Conservation (phyloP, 1,284 basidiomycete genomes). For the Cutaneotrichosporon cutaneum region DNA sequence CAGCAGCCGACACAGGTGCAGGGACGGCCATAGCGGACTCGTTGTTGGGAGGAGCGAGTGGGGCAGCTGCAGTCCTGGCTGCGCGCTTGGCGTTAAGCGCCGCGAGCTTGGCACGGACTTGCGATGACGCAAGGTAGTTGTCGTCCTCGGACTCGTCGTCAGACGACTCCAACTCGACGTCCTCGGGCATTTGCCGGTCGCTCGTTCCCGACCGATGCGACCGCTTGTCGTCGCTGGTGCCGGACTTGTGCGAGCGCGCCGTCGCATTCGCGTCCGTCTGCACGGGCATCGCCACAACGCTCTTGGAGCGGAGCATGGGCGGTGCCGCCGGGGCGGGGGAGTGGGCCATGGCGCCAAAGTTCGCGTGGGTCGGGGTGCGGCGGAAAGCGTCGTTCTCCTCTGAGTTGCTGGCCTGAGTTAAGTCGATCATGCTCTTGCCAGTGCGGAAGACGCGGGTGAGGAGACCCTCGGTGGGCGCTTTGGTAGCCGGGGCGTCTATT, state of each 20-base stretch:
- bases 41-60: background rate
- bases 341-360: conserved; percentile 30
- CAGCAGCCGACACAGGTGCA: background rate
- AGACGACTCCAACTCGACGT: conserved; percentile 37
- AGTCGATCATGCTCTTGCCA: conserved; percentile 49
- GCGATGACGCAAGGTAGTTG: conserved; percentile 39
- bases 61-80: background rate
- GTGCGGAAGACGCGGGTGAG: conserved; percentile 41
- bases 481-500: conserved; percentile 32
- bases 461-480: conserved; percentile 29
- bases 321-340: conserved; percentile 30
- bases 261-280: conserved; percentile 47
- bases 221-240: conserved; percentile 9
- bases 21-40: conserved; percentile 4
- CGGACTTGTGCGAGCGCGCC: conserved; percentile 18
- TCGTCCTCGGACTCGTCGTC: conserved; percentile 42
- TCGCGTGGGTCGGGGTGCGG: conserved; percentile 36
- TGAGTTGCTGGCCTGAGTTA: conserved; percentile 20
- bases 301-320: conserved; percentile 41
- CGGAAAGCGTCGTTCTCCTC: conserved; percentile 24
- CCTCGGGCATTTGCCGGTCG: conserved; percentile 15
- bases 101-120: conserved; percentile 39
- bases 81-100: conserved; percentile 31
- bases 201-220: conserved; percentile 2
- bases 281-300: conserved; percentile 47